Conservation (phyloP, 345 rosid genomes). For the Dimocarpus longan region DNA sequence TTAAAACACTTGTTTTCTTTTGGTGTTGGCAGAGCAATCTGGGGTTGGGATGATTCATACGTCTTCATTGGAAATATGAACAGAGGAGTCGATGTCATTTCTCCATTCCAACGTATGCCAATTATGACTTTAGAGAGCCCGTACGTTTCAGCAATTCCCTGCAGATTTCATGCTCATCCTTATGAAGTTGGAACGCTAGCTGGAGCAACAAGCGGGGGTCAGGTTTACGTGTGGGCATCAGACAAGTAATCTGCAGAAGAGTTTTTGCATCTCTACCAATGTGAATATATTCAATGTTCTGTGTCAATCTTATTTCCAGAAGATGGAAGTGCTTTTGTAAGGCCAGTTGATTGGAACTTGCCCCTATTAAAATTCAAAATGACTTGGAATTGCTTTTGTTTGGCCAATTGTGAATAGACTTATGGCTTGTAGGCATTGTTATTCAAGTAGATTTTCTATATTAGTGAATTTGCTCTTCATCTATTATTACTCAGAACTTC, state of each 20-base stretch:
- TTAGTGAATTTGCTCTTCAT: background rate
- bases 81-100: conserved; percentile 70
- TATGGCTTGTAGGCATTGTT: background rate
- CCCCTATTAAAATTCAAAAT: too few relatives aligned
- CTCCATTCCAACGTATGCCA: conserved; percentile 32
- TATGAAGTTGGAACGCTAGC: conserved; percentile 63
- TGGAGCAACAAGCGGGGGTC: conserved; percentile 71
- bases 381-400: background rate
- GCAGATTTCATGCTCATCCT: conserved; percentile 75
- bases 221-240: conserved; percentile 70
- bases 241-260: conserved; percentile 15
- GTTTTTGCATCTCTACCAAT: background rate
- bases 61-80: conserved; percentile 63
- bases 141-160: conserved; percentile 58
- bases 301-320: background rate
- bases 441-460: too few relatives aligned
- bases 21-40: conserved; percentile 53
- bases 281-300: background rate
- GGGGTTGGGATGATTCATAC: conserved; percentile 94
- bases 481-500: too few relatives aligned
- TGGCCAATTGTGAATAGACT: background rate
- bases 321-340: background rate
- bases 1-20: background rate
- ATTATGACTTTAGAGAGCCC: conserved; percentile 50
- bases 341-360: background rate